Evolutionary conservation across 495 filamentous ascomycete species (phyloP), one percentile per base, ranked within the genome.

Genomic region (Parmelia sp.): DNA sequence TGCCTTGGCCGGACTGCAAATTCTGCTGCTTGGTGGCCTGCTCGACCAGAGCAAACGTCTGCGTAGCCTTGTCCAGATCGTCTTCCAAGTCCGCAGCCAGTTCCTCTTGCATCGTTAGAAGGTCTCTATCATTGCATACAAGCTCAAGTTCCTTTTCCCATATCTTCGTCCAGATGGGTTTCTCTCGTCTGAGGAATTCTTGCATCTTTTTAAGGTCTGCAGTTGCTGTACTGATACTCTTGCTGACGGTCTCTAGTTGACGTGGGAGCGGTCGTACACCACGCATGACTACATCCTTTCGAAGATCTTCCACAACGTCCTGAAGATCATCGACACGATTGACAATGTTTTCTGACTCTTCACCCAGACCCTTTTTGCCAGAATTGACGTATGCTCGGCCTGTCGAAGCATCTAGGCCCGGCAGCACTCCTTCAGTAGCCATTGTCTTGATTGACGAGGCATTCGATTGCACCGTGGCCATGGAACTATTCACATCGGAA

Each of bases 11-110:
- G 12, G 74, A 77, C 67, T 90, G 85, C 70, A 92, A 86, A 71
- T 92, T 88, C 74, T 97, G 94, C 75, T 97, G 90, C 75, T 94
- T 94, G 10, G 92, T 96, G 9, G 94, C 94, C 75, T 97, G 88
- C 74, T 97, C 95, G 12, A 99, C 93, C 5, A 99, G 82, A 27
- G 88, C 86, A 73, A 99, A 96, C 0, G 92, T 97, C 74, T 93
- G 86, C 2, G 86, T 84, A 21, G 92, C 91, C 73, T 97, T 96
- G 72, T 96, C 94, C 39, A 99, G 79, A 76, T 99, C 94, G 66
- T 96, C 92, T 66, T 95, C 85, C 56, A 99, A 75, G 77, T 99
- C 94, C 14, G 91, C 85, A 63, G 90, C 89, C 29, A 97, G 83
- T 49, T 96, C 94, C 74, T 99, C 94, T 75, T 95, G 90, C 79